These are phyloP conservation scores for Saturnispora galanensis DNA, from an alignment of 805 yeast genomes.

Conservation along the genomic window DNA sequence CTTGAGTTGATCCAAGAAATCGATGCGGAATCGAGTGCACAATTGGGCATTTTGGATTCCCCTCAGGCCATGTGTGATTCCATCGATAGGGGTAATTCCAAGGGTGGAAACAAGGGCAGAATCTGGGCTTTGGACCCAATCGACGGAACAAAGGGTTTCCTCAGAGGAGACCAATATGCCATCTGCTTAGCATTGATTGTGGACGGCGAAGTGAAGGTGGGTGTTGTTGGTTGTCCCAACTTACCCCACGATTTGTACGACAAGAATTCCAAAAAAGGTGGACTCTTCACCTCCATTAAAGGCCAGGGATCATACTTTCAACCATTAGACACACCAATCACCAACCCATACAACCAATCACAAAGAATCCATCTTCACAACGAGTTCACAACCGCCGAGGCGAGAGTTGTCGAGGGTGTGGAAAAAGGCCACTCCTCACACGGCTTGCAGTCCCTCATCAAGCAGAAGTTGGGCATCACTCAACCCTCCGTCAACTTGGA, in stretches of 20 bases:
- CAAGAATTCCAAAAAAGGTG: constrained; percentile 44
- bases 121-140: constrained; percentile 98
- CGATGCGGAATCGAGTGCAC: constrained; percentile 26
- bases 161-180: constrained; percentile 94
- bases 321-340: constrained; percentile 29
- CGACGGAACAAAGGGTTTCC: constrained; percentile 95
- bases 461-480: constrained; percentile 49
- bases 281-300: constrained; percentile 59
- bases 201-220: constrained; percentile 76
- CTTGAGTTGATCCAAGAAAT: constrained; percentile 43
- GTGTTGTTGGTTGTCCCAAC: constrained; percentile 96
- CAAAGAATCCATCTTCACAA: constrained; percentile 43
- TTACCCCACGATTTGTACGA: constrained; percentile 43
- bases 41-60: constrained; percentile 34
- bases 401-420: constrained; percentile 83
- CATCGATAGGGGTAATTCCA: constrained; percentile 71
- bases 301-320: constrained; percentile 60
- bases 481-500: constrained; percentile 64
- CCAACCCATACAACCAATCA: constrained; percentile 28
- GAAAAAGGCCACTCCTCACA: constrained; percentile 94
- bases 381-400: constrained; percentile 34
- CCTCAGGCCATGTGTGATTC: constrained; percentile 46
- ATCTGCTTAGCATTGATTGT: constrained; percentile 87
- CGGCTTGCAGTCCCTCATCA: constrained; percentile 71
- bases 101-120: constrained; percentile 72